Conservation (phyloP, 345 rosid genomes). For the Populus alba region DNA sequence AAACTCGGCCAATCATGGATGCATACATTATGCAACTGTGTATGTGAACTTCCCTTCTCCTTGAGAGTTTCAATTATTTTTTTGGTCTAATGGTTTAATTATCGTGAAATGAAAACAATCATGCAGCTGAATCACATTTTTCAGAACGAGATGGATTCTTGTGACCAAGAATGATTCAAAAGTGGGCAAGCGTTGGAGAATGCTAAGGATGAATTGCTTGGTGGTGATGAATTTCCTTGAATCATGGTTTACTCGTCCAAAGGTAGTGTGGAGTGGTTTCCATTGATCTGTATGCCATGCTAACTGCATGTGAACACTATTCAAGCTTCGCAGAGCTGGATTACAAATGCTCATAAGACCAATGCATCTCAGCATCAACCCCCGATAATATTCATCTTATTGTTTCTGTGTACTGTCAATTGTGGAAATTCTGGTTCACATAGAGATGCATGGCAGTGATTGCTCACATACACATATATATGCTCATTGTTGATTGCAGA, state of each 20-base stretch:
- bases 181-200: conserved; percentile 52
- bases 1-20: conserved; percentile 71
- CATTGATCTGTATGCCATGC: neutral
- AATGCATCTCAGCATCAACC: too few species aligned
- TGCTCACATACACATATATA: too few species aligned
- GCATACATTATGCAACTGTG: conserved; percentile 88
- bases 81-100: neutral
- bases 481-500: too few species aligned
- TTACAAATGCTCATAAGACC: neutral
- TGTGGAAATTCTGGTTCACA: too few species aligned
- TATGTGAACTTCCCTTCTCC: conserved; percentile 34
- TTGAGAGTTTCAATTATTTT: conserved; percentile 12
- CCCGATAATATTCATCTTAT: too few species aligned
- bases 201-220: conserved; percentile 40
- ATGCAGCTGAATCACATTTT: conserved; percentile 90
- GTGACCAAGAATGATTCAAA: conserved; percentile 74
- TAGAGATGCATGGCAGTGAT: too few species aligned
- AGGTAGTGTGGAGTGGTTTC: conserved; percentile 46
- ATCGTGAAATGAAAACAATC: conserved; percentile 24
- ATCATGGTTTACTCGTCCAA: conserved; percentile 94
- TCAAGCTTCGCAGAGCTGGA: neutral
- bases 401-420: too few species aligned
- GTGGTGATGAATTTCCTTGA: conserved; percentile 61
- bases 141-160: conserved; percentile 65
- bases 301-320: too few species aligned